These are phyloP conservation scores for Powellomyces hirtus DNA, from an alignment of 192 early-diverging fungal genomes.

Conservation along the genomic window DNA sequence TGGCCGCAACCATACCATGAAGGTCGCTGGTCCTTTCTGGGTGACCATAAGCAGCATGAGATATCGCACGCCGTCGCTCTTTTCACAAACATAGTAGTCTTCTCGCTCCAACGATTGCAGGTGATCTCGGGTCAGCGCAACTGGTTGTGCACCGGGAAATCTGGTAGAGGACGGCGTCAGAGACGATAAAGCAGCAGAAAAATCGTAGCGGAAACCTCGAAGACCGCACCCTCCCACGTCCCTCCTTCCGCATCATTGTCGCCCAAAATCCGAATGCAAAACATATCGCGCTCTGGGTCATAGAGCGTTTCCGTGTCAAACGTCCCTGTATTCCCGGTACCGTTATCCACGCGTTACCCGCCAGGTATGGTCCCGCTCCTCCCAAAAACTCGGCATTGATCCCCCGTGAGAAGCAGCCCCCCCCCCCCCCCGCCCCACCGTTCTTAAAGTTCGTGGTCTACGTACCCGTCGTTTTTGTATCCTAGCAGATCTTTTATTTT, in stretches of 20 bases:
- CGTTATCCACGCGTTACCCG: neutral
- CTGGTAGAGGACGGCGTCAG: conserved; percentile 19
- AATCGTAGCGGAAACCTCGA: no score
- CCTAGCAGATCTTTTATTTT: conserved; percentile 7
- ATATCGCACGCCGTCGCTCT: conserved; percentile 56
- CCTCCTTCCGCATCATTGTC: neutral
- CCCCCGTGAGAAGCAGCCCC: no score
- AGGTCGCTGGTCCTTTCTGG: conserved; percentile 28
- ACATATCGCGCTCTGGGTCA: no score
- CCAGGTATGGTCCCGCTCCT: no score
- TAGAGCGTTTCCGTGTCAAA: no score
- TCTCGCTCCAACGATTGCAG: conserved; percentile 46
- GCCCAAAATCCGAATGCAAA: no score
- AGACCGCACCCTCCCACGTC: neutral
- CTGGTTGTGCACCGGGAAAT: conserved; percentile 55
- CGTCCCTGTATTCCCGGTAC: neutral
- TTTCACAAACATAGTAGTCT: conserved; percentile 57
- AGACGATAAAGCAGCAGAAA: no score
- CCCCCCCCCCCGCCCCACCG: no score
- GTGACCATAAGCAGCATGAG: conserved; percentile 35
- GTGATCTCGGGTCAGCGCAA: conserved; percentile 41
- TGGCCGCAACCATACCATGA: no score
- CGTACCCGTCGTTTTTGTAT: conserved; percentile 6
- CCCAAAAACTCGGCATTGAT: no score
- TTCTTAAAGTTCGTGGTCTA: no score